Evolutionary conservation across 1,284 basidiomycete species (phyloP), one percentile per base, ranked within the genome.

Genomic region (Heterobasidion irregulare): DNA sequence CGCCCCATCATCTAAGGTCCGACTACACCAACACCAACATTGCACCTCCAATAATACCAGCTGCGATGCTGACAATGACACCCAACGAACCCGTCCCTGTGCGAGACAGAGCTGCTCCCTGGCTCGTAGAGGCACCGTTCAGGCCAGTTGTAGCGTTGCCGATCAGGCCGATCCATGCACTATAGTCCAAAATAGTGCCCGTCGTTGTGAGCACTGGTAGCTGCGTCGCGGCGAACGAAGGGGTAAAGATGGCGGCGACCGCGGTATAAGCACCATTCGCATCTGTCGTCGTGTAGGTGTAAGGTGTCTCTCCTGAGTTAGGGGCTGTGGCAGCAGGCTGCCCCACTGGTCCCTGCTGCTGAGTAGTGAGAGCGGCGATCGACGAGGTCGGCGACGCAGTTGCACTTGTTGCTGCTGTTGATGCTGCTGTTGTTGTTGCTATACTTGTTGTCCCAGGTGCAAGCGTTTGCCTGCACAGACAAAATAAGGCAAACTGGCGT

Each of bases 271-370:
- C 68, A 44, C 86, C 85, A 50, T 65, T 66, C 45, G 82, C 73
- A 55, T 84, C 71, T 7, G 83, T 78, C 0, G 80, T 88, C 12
- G 81, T 84, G 62, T 85, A 86, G 0, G 66, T 66, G 62, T 75
- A 88, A 0, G 78, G 76, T 0, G 79, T 83, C 16, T 75, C 73
- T 3, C 74, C 79, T 12, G 73, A 71, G 18, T 77, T 65, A 1
- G 65, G 66, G 6, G 58, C 32, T 0, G 73, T 75, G 1, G 78
- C 46, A 2, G 67, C 71, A 16, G 84, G 83, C 58, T 76, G 73
- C 7, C 76, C 84, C 0, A 86, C 83, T 3, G 82, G 83, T 0
- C 83, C 84, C 61, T 75, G 76, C 41, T 73, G 70, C 3, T 52
- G 60, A 8, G 57, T 53, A 4, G 62, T 35, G 15, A 53, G 57